phyloP scores from a whole-genome alignment of 148 eudicot genomes.

The Rhododendron williamsianum region DNA sequence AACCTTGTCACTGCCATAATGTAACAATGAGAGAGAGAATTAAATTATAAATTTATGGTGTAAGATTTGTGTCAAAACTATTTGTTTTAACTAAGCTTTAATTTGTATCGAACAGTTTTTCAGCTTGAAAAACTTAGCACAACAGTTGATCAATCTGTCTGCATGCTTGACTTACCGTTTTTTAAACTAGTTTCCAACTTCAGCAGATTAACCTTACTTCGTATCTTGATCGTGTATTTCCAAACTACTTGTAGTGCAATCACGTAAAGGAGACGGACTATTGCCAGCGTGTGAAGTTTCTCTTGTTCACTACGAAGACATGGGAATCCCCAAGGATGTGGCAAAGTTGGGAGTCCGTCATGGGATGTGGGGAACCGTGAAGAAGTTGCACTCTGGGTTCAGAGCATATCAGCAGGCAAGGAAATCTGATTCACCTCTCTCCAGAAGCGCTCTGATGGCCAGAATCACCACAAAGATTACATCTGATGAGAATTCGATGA shows the following conservation, averaged over 20 bases:
- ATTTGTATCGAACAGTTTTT: not conserved
- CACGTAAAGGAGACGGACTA: conserved; percentile 80
- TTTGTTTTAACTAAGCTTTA: not conserved
- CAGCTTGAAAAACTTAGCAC: not conserved
- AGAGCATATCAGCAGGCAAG: conserved; percentile 73
- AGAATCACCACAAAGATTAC: conserved; percentile 59
- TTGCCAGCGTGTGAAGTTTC: conserved; percentile 78
- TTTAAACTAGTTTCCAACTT: not conserved
- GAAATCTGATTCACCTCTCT: conserved; percentile 45
- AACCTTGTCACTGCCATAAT: not conserved
- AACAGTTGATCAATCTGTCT: not conserved
- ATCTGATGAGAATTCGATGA: conserved; percentile 19
- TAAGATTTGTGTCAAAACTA: not conserved
- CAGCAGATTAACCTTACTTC: not conserved
- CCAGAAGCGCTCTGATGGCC: conserved; percentile 69
- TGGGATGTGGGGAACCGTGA: conserved; percentile 99
- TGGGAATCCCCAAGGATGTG: conserved; percentile 95
- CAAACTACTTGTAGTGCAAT: conserved; percentile 46
- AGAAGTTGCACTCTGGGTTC: conserved; percentile 81
- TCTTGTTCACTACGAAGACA: conserved; percentile 85
- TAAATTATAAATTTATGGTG: not conserved
- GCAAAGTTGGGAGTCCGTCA: conserved; percentile 90
- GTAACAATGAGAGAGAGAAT: not conserved
- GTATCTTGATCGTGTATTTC: not conserved
- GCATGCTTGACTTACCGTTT: not conserved